Evolutionary conservation across 208 protist species (phyloP).

Genomic region (Leishmania tropica): DNA sequence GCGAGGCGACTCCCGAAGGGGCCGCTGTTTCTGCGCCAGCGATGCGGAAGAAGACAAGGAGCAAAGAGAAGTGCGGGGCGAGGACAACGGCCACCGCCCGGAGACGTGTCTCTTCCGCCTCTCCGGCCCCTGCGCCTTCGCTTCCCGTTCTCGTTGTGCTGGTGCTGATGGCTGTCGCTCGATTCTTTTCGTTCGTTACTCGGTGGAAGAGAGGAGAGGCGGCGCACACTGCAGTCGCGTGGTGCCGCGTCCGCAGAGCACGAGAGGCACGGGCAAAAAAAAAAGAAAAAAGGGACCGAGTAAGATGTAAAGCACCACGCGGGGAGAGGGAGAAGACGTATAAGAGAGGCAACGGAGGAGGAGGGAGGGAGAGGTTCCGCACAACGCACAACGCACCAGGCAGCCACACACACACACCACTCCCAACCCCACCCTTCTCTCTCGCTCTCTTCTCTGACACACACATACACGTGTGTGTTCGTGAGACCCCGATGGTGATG

Average conservation of each 20-base stretch:
- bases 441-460: not conserved
- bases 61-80: not conserved
- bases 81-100: not conserved
- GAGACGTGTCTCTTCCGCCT: not conserved
- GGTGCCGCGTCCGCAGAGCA: not conserved
- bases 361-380: not conserved
- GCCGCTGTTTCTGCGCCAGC: not conserved
- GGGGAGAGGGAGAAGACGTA: not conserved
- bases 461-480: not conserved
- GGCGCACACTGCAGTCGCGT: not conserved
- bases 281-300: not conserved
- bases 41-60: not conserved
- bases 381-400: constrained; percentile 1
- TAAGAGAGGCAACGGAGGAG: not conserved
- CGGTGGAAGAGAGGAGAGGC: not conserved
- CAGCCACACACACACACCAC: not conserved
- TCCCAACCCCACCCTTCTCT: not conserved
- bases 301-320: not conserved
- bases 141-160: not conserved
- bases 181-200: not conserved
- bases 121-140: not conserved
- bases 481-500: not conserved
- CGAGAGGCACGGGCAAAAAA: not conserved
- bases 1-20: not conserved
- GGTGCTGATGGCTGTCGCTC: not conserved